These are phyloP conservation scores for Trichoderma sp. DNA, from an alignment of 2,329 filamentous ascomycete species.

Conservation along the genomic window DNA sequence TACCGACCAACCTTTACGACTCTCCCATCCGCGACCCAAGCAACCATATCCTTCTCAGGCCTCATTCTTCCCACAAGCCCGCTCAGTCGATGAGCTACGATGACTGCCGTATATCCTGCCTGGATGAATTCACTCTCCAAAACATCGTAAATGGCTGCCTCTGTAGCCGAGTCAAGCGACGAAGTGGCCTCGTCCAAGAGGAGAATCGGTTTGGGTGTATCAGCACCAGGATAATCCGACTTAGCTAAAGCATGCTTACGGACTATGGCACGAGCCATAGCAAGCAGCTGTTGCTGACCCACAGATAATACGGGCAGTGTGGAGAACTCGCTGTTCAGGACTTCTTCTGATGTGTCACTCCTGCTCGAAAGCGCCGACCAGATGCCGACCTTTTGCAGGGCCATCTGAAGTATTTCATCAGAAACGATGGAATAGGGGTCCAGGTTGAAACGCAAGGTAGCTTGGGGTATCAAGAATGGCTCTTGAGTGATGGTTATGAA, in stretches of 20 bases:
- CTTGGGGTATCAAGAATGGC: conserved; percentile 23
- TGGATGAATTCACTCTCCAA: conserved; percentile 28
- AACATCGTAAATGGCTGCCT: conserved; percentile 32
- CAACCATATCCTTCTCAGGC: not conserved
- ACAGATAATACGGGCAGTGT: conserved; percentile 27
- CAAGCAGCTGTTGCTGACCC: conserved; percentile 35
- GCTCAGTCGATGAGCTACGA: conserved; percentile 35
- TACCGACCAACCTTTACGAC: conserved; percentile 5
- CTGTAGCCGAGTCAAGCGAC: conserved; percentile 34
- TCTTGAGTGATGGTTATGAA: conserved; percentile 36
- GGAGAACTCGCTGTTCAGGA: conserved; percentile 28
- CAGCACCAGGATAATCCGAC: not conserved
- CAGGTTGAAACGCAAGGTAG: conserved; percentile 24
- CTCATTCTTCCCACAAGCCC: conserved; percentile 26
- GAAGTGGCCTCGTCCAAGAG: conserved; percentile 35
- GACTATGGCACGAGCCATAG: conserved; percentile 32
- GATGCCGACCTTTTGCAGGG: conserved; percentile 18
- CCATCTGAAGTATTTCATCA: conserved; percentile 10
- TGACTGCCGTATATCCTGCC: conserved; percentile 36
- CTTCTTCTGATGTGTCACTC: not conserved
- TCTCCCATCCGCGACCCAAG: conserved; percentile 11
- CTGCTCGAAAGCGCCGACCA: conserved; percentile 14
- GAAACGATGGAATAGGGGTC: conserved; percentile 20
- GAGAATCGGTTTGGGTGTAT: conserved; percentile 29
- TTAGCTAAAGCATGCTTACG: conserved; percentile 22